Base-by-base conservation (phyloP, 805 yeast species). In the Wilhelminamyces savonicus region DNA sequence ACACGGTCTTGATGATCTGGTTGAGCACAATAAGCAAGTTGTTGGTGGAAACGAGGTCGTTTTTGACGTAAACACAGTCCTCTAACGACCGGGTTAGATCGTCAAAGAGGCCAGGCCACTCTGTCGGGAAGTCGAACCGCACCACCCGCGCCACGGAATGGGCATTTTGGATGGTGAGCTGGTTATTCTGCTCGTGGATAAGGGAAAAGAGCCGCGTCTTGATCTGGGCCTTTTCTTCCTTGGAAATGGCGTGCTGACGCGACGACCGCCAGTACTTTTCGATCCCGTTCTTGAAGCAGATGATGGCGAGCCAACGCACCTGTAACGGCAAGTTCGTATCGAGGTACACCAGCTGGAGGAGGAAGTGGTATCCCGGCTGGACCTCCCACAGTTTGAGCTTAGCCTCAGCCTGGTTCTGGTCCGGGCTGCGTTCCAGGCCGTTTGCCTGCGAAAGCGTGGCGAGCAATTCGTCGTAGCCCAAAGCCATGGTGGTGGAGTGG, bases 201-300 rank as follows among this genome's bases (percentile, higher is more conserved):
- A 76, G 49, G 17, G 68, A 62, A 41, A 86, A 82, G 7, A 84
- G 50, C 24, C 79, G 60, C 13, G 57, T 43, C 35, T 77, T 67
- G 27, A 87, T 85, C 27, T 69, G 73, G 0, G 37, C 36, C 50
- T 87, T 90, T 46, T 87, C 97, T 12, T 81, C 85, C 27, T 68
- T 70, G 2, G 68, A 40, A 15, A 66, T 66, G 14, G 66, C 62
- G 46, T 73, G 59, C 20, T 66, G 57, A 13, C 84, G 65, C 0
- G 85, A 66, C 1, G 79, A 63, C 35, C 96, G 66, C 97, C 98
- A 90, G 46, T 75, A 76, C 48, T 73, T 76, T 12, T 85, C 95
- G 13, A 86, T 65, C 2, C 94, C 94, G 53, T 90, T 90, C 48
- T 92, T 90, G 55, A 90, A 76, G 40, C 82, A 82, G 24, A 90